Base-by-base conservation (phyloP, 176 grass and related monocot species). In the Aegilops longissima region DNA sequence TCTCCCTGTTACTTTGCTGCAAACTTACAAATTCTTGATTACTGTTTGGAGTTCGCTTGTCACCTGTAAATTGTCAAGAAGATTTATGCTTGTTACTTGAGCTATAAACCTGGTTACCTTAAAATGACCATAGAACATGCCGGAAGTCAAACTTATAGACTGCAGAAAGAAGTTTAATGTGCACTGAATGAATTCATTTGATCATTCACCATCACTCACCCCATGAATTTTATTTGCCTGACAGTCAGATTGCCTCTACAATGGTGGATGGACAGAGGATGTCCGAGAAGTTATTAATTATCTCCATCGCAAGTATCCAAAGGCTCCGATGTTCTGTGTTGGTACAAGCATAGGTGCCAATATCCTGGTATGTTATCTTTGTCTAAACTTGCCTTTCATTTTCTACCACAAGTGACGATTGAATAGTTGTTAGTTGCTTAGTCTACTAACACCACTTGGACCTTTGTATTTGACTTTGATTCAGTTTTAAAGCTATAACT, bases 261-360 rank as follows among this genome's bases (percentile, higher is more conserved):
- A 96, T 93, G 97, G 29, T 81, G 97, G 97, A 81, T 99, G 94
- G 94, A 99, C 97, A 47, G 85, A 94, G 78, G 97, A 99, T 91
- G 56, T 94, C 64, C 86, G 92, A 58, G 97, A 94, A 91, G 58
- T 94, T 78, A 56, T 96, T 88, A 93, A 93, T 42, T 93, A 96
- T 88, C 94, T 99, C 77, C 92, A 99, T 84, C 39, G 87, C 16
- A 87, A 83, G 67, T 89, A 91, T 84, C 90, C 90, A 78, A 96
- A 94, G 79, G 73, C 88, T 82, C 90, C 90, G 61, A 78, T 99
- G 49, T 94, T 96, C 90, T 87, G 92, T 73, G 89, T 99, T 86
- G 97, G 97, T 80, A 99, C 97, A 76, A 99, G 97, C 70, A 96
- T 99, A 88, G 97, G 97, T 72, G 97, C 97, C 73, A 99, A 99